Percentiles rank a stretch among this genome's conserved stretches.
phyloP scores from a whole-genome alignment of 441 rosid species.

The Mallotus japonicus region DNA sequence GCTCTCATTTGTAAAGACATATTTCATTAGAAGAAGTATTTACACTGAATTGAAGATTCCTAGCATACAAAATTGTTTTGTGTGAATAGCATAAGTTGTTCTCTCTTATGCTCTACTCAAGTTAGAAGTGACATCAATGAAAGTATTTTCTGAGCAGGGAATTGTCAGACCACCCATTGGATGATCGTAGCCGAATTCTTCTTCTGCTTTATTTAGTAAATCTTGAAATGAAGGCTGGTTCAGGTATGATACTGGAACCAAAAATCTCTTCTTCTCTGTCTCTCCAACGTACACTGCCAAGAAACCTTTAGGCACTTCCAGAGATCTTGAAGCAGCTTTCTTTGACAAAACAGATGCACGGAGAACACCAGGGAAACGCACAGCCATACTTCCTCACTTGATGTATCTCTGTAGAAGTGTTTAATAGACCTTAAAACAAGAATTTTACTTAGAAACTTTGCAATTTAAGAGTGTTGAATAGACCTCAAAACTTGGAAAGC shows the following conservation, averaged over 20 bases:
- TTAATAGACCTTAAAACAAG: no score
- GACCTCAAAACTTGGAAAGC: neutral
- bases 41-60: neutral
- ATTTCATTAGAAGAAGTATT: neutral
- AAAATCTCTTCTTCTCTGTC: slow-evolving; percentile 35
- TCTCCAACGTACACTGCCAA: slow-evolving; percentile 50
- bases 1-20: no score
- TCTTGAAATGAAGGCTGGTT: slow-evolving; percentile 36
- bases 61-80: slow-evolving; percentile 2
- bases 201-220: slow-evolving; percentile 29
- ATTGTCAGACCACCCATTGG: slow-evolving; percentile 59
- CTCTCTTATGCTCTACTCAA: slow-evolving; percentile 9
- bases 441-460: neutral
- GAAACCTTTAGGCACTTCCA: slow-evolving; percentile 38
- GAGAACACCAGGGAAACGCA: neutral
- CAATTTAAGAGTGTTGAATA: neutral
- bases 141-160: slow-evolving; percentile 54
- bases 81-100: neutral
- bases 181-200: slow-evolving; percentile 53
- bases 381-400: no score
- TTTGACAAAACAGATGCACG: slow-evolving; percentile 1
- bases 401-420: no score
- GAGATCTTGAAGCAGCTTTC: neutral
- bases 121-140: slow-evolving; percentile 37
- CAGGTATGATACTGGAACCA: slow-evolving; percentile 35